These are phyloP conservation scores for Plectosphaerella plurivora DNA, from an alignment of 2,329 filamentous ascomycete species.

Conservation along the genomic window DNA sequence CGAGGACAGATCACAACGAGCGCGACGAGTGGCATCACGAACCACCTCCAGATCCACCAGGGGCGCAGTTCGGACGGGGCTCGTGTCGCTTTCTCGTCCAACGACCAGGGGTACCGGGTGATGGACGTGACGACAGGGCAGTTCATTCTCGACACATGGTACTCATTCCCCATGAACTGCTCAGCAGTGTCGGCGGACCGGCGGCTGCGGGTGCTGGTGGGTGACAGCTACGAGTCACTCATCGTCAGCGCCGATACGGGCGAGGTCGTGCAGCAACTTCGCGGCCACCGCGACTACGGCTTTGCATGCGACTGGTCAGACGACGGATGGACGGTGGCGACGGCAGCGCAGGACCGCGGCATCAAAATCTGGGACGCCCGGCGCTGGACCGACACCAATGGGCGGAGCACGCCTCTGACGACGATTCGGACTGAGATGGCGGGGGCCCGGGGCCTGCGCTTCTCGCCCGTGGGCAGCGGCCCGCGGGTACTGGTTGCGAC, in stretches of 20 bases:
- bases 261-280: conserved; percentile 49
- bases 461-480: conserved; percentile 67
- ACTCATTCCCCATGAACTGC: conserved; percentile 65
- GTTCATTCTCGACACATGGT: conserved; percentile 49
- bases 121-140: conserved; percentile 56
- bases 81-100: conserved; percentile 57
- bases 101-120: conserved; percentile 55
- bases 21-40: conserved; percentile 52
- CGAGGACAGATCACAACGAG: conserved; percentile 44
- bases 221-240: conserved; percentile 60
- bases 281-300: conserved; percentile 64
- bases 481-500: conserved; percentile 64
- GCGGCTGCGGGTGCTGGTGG: conserved; percentile 67
- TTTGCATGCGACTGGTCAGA: conserved; percentile 79
- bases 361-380: conserved; percentile 75
- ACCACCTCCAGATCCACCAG: conserved; percentile 56
- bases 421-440: conserved; percentile 63
- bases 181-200: conserved; percentile 67
- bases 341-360: conserved; percentile 69
- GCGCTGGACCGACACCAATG: conserved; percentile 55
- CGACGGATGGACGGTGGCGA: conserved; percentile 71
- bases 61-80: conserved; percentile 48
- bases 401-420: conserved; percentile 40
- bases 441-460: conserved; percentile 63
- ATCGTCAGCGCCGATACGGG: conserved; percentile 68